Conservation (phyloP, 495 filamentous ascomycete genomes). For the Daldinia decipiens region DNA sequence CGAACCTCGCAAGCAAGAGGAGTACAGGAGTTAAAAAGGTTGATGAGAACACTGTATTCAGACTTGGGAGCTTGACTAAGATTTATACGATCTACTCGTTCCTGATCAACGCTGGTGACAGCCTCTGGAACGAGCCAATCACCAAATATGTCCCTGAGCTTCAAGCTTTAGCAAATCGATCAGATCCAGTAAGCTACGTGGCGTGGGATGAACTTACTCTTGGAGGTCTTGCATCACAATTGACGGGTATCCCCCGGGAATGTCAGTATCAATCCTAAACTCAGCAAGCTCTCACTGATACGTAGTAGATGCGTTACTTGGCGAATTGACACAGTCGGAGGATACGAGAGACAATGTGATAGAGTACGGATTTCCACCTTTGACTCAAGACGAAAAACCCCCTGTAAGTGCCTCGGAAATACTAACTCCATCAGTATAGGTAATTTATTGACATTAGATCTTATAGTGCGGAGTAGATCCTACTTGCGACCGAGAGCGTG, state of each 20-base stretch:
- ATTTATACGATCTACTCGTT: constrained; percentile 59
- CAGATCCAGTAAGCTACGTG: constrained; percentile 48
- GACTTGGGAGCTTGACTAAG: constrained; percentile 64
- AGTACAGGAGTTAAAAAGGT: constrained; percentile 54
- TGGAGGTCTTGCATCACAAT: constrained; percentile 64
- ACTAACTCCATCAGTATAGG: not conserved
- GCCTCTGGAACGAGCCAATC: constrained; percentile 52
- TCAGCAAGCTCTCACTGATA: not conserved
- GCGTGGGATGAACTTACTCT: constrained; percentile 67
- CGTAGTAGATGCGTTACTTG: constrained; percentile 54
- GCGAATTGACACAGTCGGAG: constrained; percentile 54
- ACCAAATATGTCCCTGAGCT: constrained; percentile 68
- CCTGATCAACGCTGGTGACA: constrained; percentile 53
- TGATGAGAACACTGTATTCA: constrained; percentile 58
- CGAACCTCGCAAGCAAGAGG: constrained; percentile 48
- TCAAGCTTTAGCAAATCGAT: constrained; percentile 47
- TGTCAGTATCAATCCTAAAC: constrained; percentile 41
- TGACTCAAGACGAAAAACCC: constrained; percentile 57
- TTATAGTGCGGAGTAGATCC: constrained; percentile 53
- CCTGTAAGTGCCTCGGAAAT: constrained; percentile 36
- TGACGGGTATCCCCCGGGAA: constrained; percentile 61
- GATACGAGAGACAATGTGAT: constrained; percentile 46
- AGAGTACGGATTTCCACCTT: constrained; percentile 50
- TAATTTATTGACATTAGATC: constrained; percentile 11
- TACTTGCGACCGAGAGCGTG: constrained; percentile 51